phyloP scores from a whole-genome alignment of 208 protist genomes.

The Crithidia bombi region DNA sequence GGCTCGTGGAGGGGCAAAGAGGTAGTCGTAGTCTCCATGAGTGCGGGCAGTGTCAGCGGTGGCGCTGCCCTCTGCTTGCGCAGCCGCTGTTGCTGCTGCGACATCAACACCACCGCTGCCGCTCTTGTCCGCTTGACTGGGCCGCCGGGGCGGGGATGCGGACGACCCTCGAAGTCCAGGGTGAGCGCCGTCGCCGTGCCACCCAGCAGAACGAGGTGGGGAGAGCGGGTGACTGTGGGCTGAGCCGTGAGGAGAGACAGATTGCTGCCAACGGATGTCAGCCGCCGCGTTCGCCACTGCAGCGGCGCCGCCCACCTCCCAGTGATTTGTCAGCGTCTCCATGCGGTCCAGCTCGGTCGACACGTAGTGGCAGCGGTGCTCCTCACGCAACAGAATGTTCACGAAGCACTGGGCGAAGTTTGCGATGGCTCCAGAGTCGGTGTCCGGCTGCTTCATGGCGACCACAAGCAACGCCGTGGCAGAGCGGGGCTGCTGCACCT shows the following conservation, averaged over 20 bases:
- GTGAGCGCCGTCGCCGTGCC: not conserved
- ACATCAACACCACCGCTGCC: not conserved
- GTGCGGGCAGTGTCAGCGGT: not conserved
- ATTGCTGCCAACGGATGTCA: slow-evolving; percentile 1
- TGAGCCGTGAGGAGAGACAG: too few relatives aligned
- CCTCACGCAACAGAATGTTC: slow-evolving; percentile 82
- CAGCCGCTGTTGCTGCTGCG: not conserved
- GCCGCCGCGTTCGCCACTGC: slow-evolving; percentile 31
- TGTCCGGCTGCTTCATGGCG: slow-evolving; percentile 72
- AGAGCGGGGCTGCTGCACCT: slow-evolving; percentile 13
- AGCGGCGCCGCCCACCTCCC: slow-evolving; percentile 30
- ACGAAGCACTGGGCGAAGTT: slow-evolving; percentile 85
- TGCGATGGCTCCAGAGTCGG: slow-evolving; percentile 56
- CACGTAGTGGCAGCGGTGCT: slow-evolving; percentile 63
- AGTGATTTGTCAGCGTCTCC: slow-evolving; percentile 46
- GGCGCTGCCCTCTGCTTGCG: not conserved
- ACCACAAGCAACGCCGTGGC: slow-evolving; percentile 62
- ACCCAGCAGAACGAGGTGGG: not conserved
- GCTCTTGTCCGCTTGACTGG: not conserved
- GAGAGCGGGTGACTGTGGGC: too few relatives aligned
- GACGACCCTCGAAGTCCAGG: not conserved
- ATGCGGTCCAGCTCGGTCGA: slow-evolving; percentile 54
- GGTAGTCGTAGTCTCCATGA: slow-evolving; percentile 25
- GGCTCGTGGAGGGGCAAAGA: slow-evolving; percentile 11
- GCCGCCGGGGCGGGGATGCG: not conserved